Evolutionary conservation across 179 eudicot genomes (phyloP), one percentile per base, ranked within the genome.

Genomic region (Patellifolia procumbens): DNA sequence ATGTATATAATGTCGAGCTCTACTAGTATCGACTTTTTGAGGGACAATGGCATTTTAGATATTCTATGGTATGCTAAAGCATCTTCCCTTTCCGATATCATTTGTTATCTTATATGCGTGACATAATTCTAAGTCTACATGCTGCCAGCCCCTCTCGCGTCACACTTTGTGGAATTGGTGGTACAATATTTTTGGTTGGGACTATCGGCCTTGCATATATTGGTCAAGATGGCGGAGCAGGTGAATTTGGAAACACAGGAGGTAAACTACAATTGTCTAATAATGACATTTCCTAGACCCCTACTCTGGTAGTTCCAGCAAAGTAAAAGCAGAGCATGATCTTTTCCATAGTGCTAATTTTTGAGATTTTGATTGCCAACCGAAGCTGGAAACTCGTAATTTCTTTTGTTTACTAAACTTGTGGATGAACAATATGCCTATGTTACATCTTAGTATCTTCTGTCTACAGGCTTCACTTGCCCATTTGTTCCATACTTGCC

Each of bases 401-500:
- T 73, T 4, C 20, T 28, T n/a, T 24, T 22, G 22, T 10, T 19
- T 15, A 34, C 31, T 17, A 20, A 8, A n/a, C 1, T 35, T 45
- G 7, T 19, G 46, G 34, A 42, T 64, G 78, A 20, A 53, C 15
- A 67, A 55, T 58, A 37, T 39, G 58, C 20, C 29, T 28, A 48
- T 20, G 37, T 22, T 19, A 59, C 34, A 55, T 71, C 55, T 29
- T 67, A 37, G 45, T 67, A 39, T 45, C 24, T 70, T 19, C 13
- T 62, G 59, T 68, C 59, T 76, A 61, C 88, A 91, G 96, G 96
- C 68, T 91, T 91, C 83, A 75, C 66, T 51, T 91, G 96, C 64
- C 96, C 96, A 8, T 82, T 84, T 82, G 91, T 91, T 72, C 96
- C 96, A 60, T 81, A 82, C 65, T 74, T 91, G 76, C 96, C 96